Percentiles rank a stretch among this genome's conserved stretches.
Evolutionary conservation across 2,329 filamentous ascomycete genomes (phyloP).

Genomic region (Diplodia mutila): DNA sequence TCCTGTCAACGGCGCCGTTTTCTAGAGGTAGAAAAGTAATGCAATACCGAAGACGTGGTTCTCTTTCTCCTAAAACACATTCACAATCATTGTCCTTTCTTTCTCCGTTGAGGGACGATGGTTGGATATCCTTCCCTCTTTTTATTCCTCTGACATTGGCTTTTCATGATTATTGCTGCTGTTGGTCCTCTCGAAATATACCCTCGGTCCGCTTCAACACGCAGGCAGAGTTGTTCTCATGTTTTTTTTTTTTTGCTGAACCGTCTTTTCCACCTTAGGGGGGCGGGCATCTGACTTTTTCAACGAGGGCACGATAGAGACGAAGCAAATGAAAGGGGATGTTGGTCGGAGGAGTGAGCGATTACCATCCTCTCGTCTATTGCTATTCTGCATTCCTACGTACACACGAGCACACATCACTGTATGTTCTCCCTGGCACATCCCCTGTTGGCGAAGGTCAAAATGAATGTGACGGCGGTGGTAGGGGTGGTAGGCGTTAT

Average conservation of each 20-base stretch:
- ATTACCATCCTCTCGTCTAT: not conserved
- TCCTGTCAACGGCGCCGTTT: conserved; percentile 6
- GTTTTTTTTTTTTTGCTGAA: not conserved
- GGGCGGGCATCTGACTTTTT: not conserved
- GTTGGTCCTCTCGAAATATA: not conserved
- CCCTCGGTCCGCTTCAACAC: conserved; percentile 21
- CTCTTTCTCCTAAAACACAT: not conserved
- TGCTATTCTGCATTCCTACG: not conserved
- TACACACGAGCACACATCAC: not conserved
- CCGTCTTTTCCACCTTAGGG: not conserved
- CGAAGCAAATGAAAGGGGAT: not conserved
- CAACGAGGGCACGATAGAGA: not conserved
- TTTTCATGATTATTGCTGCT: not conserved
- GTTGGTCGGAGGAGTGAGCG: not conserved
- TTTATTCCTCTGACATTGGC: not conserved
- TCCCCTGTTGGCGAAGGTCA: not conserved
- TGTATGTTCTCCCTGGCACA: not conserved
- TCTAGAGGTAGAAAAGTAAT: not conserved
- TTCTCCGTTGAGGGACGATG: not conserved
- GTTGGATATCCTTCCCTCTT: not conserved
- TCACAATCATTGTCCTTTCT: not conserved
- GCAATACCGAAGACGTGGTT: not conserved
- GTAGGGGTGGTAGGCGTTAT: not conserved
- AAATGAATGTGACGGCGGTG: not conserved
- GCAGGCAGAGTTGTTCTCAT: not conserved